Percentiles rank a stretch among this genome's conserved stretches.
Evolutionary conservation across 306 rosid species (phyloP).

Genomic region (Cucurbita moschata): DNA sequence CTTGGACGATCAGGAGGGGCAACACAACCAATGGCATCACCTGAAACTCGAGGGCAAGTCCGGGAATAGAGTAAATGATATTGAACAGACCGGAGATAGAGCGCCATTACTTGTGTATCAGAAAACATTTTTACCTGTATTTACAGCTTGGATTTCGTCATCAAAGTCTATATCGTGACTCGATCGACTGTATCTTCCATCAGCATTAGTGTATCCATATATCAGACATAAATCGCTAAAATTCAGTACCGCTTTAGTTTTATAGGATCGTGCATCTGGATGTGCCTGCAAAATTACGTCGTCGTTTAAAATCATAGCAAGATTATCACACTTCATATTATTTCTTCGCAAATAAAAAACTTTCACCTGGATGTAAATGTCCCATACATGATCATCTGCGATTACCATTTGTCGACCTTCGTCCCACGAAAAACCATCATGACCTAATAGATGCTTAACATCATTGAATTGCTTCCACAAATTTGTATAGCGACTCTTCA

Average conservation of each 20-base stretch:
- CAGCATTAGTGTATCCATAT: conserved; percentile 49
- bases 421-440: conserved; percentile 67
- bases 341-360: not conserved
- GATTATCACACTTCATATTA: not conserved
- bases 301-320: not conserved
- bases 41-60: conserved; percentile 20
- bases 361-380: conserved; percentile 37
- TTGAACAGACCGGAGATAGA: not conserved
- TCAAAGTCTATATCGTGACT: conserved; percentile 56
- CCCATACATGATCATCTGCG: conserved; percentile 59
- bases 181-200: conserved; percentile 76
- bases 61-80: not conserved
- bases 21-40: conserved; percentile 26
- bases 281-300: conserved; percentile 24
- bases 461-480: conserved; percentile 78
- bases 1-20: conserved; percentile 33
- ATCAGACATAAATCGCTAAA: conserved; percentile 54
- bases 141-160: conserved; percentile 33
- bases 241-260: conserved; percentile 41
- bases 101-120: not conserved
- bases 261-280: conserved; percentile 51
- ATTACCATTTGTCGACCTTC: conserved; percentile 50
- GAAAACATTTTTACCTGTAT: conserved; percentile 22
- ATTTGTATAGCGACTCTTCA: conserved; percentile 54
- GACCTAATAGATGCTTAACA: conserved; percentile 43